Percentiles rank a stretch among this genome's conserved stretches.
These are phyloP conservation scores for Setomelanomma holmii DNA, from an alignment of 2,329 filamentous ascomycete species.

Conservation along the genomic window DNA sequence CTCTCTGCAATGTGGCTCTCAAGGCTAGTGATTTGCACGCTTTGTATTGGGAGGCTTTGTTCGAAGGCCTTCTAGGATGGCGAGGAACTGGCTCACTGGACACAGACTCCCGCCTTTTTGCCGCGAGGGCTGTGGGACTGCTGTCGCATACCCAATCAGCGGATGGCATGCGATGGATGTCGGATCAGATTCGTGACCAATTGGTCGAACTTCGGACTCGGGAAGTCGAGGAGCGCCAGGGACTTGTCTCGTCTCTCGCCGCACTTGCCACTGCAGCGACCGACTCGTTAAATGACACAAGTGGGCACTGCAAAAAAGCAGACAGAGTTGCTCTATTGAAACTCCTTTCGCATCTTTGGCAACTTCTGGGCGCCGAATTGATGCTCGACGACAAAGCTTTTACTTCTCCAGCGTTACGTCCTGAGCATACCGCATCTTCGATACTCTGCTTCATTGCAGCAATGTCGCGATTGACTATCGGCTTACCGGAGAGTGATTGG, in stretches of 20 bases:
- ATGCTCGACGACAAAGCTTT: conserved; percentile 49
- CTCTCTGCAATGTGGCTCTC: conserved; percentile 77
- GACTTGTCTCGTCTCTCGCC: conserved; percentile 65
- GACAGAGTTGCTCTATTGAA: neutral
- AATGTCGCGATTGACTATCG: conserved; percentile 26
- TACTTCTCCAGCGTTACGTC: conserved; percentile 58
- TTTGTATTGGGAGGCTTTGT: conserved; percentile 71
- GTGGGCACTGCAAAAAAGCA: neutral
- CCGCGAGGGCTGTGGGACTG: conserved; percentile 72
- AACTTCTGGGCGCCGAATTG: conserved; percentile 38
- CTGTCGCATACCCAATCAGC: conserved; percentile 54
- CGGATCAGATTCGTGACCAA: conserved; percentile 51
- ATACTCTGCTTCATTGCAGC: conserved; percentile 62
- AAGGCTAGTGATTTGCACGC: conserved; percentile 70
- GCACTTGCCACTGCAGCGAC: conserved; percentile 23
- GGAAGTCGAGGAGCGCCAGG: conserved; percentile 74
- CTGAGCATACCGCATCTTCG: conserved; percentile 70
- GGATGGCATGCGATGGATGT: conserved; percentile 49
- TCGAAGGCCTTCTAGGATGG: conserved; percentile 80
- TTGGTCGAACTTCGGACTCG: conserved; percentile 59
- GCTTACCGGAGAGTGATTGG: conserved; percentile 6
- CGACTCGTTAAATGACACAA: neutral
- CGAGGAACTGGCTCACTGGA: conserved; percentile 85
- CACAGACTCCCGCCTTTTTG: conserved; percentile 72
- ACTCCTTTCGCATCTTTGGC: conserved; percentile 39